Evolutionary conservation across 2,329 filamentous ascomycete genomes (phyloP), one percentile per base, ranked within the genome.

Genomic region (Trichoderma sp.): DNA sequence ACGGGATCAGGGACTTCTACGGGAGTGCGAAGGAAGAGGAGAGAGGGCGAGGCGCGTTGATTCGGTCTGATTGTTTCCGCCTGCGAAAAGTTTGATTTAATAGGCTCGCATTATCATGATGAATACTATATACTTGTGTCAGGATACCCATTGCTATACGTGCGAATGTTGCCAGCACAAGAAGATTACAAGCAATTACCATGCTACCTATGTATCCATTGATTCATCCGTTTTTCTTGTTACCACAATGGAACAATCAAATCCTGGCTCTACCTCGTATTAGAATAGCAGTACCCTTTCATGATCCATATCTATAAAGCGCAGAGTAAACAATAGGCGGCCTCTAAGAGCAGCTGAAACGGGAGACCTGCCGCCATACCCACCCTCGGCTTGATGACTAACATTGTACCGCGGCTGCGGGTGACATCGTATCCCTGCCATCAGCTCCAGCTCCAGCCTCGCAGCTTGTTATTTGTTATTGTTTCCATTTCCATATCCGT

Each of bases 21-120:
- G 15, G 76, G 76, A 68, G 9, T 66, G n/a, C 79, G 77, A 74
- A 77, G 82, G 75, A 81, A 80, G 77, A 83, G 79, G 67, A 43
- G 67, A 75, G 81, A 79, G 76, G 71, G 66, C 8, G 39, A 70
- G 47, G 51, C 32, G 72, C 63, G 26, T 57, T 53, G 53, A 61
- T 56, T 60, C 30, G 26, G 64, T 62, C 36, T 30, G 58, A 32
- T 73, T 60, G 30, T 51, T 53, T 70, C 32, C n/a, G 51, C 43
- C 21, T 28, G 51, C 34, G n/a, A 71, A 36, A 57, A 51, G 60
- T 32, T 64, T 70, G 60, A 62, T 61, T 72, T 56, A 69, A 43
- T 68, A 34, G 63, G 47, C 70, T 34, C 68, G 60, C 39, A 63
- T 64, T 43, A 32, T 57, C 7, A 63, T 70, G 58, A 43, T 43